Percentiles rank a stretch among this genome's conserved stretches.
Evolutionary conservation across 192 early-diverging fungal genomes (phyloP).

Genomic region (Linnemannia elongata): DNA sequence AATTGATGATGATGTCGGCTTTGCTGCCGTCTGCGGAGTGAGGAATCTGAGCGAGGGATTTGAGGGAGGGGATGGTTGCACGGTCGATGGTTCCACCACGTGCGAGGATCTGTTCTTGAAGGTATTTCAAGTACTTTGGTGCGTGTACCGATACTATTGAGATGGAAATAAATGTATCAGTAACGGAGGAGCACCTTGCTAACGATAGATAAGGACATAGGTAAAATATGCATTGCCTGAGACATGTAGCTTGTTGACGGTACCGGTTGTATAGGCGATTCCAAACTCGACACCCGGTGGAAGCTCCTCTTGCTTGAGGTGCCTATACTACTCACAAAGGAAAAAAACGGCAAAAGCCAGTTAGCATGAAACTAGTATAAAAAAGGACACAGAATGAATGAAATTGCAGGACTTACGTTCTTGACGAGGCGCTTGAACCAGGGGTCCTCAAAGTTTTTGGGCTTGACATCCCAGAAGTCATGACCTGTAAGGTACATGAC

Average conservation of each 20-base stretch:
- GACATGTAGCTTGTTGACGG: slow-evolving; percentile 9
- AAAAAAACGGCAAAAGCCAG: background rate
- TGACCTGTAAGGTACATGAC: slow-evolving; percentile 64
- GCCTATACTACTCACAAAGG: slow-evolving; percentile 49
- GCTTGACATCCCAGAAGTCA: slow-evolving; percentile 71
- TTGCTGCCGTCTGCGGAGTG: slow-evolving; percentile 14
- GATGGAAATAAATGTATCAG: background rate
- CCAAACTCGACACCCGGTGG: slow-evolving; percentile 71
- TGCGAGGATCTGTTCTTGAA: slow-evolving; percentile 61
- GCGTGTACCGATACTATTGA: slow-evolving; percentile 71
- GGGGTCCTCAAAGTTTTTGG: slow-evolving; percentile 67
- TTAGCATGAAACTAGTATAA: background rate
- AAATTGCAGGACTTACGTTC: slow-evolving; percentile 50
- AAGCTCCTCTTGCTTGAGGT: slow-evolving; percentile 61
- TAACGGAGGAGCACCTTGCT: slow-evolving; percentile 3
- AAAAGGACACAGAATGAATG: background rate
- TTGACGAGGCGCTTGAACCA: slow-evolving; percentile 71
- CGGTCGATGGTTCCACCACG: slow-evolving; percentile 66
- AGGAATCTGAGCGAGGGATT: slow-evolving; percentile 61
- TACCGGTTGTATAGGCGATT: slow-evolving; percentile 72
- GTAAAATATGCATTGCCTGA: background rate
- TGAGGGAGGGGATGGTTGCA: slow-evolving; percentile 57
- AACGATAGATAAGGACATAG: background rate
- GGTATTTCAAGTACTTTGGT: slow-evolving; percentile 74
- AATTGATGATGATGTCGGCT: slow-evolving; percentile 80